Evolutionary conservation across 139 green algal genomes (phyloP), one percentile per base, ranked within the genome.

Genomic region (Chlamydomonas schloesseri): DNA sequence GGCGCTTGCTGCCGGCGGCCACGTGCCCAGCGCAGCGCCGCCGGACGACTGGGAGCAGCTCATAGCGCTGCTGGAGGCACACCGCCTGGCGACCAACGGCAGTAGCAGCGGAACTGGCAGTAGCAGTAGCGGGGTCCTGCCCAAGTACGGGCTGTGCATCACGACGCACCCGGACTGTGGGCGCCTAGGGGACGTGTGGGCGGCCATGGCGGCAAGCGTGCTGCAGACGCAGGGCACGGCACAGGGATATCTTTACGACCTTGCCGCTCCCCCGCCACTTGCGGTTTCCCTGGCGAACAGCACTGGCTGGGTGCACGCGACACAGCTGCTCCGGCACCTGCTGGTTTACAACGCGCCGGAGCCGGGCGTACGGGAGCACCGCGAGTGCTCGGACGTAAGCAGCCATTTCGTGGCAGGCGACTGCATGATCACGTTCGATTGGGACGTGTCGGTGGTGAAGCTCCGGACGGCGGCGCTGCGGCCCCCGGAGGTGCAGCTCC

Each of bases 221-320:
- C 14, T 42, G 67, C 23, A 72, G 76, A 64, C 76, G 0, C 17
- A 23, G 3, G 76, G 76, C 36, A 83, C 76, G 28, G 37, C 31
- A 2, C 76, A 83, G 37, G 76, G 76, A 18, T 83, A 83, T 23
- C 33, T 83, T 37, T 83, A 72, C 26, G 76, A 83, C 76, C 29
- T 83, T 15, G 15, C 13, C 11, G 75, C 6, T 1, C 17, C 37
- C 17, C 28, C 37, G 34, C 3, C 60, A 21, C 20, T 60, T 11
- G 60, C 58, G 13, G 13, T n/a, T 10, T 37, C 76, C 60, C 62
- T 83, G 58, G 76, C 73, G 4, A 83, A 83, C 76, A 37, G 76
- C 37, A 73, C 60, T 6, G 76, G 60, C 18, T 83, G 76, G 76
- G 57, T 46, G 28, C 18, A 73, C 29, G 76, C 76, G 8, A 21